These are phyloP conservation scores for Orbilia javanica DNA, from an alignment of 2,329 filamentous ascomycete species.

Conservation along the genomic window DNA sequence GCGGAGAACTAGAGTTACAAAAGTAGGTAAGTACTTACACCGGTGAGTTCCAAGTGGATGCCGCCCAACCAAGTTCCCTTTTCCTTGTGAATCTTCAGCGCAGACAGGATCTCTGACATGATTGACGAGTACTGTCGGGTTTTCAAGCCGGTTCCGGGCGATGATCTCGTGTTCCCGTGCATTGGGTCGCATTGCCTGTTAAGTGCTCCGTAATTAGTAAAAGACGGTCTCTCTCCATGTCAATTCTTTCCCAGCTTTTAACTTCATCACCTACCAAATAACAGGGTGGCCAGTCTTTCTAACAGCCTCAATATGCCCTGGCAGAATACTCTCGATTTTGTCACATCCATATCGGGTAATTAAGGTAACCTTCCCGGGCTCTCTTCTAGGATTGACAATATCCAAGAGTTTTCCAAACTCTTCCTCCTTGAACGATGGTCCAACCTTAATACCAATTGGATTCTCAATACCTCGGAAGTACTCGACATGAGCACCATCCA, in stretches of 20 bases:
- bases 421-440: conserved; percentile 80
- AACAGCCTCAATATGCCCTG: conserved; percentile 88
- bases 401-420: conserved; percentile 85
- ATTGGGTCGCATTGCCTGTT: conserved; percentile 89
- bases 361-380: conserved; percentile 92
- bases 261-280: conserved; percentile 59
- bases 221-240: not conserved
- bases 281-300: conserved; percentile 77
- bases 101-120: conserved; percentile 85
- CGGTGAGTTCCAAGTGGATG: conserved; percentile 93
- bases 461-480: conserved; percentile 97
- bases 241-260: not conserved
- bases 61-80: conserved; percentile 89
- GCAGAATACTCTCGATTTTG: conserved; percentile 81
- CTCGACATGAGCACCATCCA: conserved; percentile 93
- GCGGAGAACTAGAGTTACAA: no score
- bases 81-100: conserved; percentile 84
- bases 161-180: conserved; percentile 84
- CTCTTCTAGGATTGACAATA: conserved; percentile 82
- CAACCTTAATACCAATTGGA: conserved; percentile 95
- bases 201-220: not conserved
- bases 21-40: conserved; percentile 66
- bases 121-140: conserved; percentile 92
- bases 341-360: conserved; percentile 93
- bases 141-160: conserved; percentile 81